Evolutionary conservation across 768 basidiomycete species (phyloP).

Genomic region (Kwoniella dendrophila): DNA sequence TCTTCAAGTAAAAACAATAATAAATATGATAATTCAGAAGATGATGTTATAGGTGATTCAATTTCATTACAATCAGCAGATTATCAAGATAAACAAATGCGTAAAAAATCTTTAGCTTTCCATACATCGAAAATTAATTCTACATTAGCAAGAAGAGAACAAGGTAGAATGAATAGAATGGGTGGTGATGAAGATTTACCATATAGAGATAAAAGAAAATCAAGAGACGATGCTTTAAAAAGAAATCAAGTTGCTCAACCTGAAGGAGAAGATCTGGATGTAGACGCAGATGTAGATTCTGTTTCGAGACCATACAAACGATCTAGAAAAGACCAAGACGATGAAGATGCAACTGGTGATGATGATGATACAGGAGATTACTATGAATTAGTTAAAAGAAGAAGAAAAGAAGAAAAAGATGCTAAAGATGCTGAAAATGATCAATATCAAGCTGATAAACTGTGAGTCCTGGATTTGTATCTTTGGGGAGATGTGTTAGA

Average conservation of each 20-base stretch:
- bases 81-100: conserved; percentile 77
- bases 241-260: conserved; percentile 58
- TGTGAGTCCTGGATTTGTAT: conserved; percentile 29
- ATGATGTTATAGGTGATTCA: conserved; percentile 74
- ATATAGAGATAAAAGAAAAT: conserved; percentile 69
- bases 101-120: conserved; percentile 83
- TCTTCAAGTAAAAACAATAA: conserved; percentile 4
- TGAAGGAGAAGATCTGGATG: conserved; percentile 40
- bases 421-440: conserved; percentile 83
- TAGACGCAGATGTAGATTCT: conserved; percentile 55
- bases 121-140: conserved; percentile 89
- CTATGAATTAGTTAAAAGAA: conserved; percentile 83
- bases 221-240: conserved; percentile 53
- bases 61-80: conserved; percentile 70
- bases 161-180: conserved; percentile 68
- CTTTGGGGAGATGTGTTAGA: too few relatives aligned
- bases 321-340: conserved; percentile 50
- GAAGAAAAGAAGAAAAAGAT: conserved; percentile 70
- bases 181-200: conserved; percentile 97
- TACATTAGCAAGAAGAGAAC: conserved; percentile 71
- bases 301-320: conserved; percentile 56
- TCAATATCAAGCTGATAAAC: conserved; percentile 54
- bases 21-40: conserved; percentile 44
- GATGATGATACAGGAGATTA: conserved; percentile 69
- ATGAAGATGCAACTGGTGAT: conserved; percentile 28